Conservation (phyloP, 768 basidiomycete genomes). For the Tephrocybe sp. region DNA sequence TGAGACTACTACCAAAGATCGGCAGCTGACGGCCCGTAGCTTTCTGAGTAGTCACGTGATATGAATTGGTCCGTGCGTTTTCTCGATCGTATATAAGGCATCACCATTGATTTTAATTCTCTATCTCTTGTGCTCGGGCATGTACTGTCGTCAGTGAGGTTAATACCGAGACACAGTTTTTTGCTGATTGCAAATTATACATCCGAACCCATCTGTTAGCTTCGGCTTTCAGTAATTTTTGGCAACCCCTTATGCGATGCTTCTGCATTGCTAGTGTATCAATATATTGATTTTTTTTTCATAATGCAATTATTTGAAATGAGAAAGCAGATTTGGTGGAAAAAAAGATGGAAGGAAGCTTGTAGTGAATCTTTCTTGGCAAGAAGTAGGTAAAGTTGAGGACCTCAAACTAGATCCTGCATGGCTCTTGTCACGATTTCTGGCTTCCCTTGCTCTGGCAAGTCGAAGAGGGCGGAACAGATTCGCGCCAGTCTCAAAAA, state of each 20-base stretch:
- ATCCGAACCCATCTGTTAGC: slow-evolving; percentile 92
- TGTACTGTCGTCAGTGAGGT: slow-evolving; percentile 96
- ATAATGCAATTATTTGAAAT: background rate
- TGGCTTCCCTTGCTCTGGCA: slow-evolving; percentile 88
- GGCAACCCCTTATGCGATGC: slow-evolving; percentile 41
- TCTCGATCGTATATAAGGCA: slow-evolving; percentile 37
- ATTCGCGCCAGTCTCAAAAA: slow-evolving; percentile 55
- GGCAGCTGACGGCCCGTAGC: no score
- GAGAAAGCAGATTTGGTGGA: no score
- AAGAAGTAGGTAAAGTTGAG: no score
- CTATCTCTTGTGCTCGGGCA: slow-evolving; percentile 93
- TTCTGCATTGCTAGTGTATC: slow-evolving; percentile 20
- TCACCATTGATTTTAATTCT: slow-evolving; percentile 19
- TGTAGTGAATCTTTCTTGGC: no score
- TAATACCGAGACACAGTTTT: slow-evolving; percentile 92
- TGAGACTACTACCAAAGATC: no score
- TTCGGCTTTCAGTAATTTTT: slow-evolving; percentile 93
- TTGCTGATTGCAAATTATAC: slow-evolving; percentile 98
- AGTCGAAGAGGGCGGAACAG: slow-evolving; percentile 68
- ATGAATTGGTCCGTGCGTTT: slow-evolving; percentile 51
- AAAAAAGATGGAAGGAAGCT: no score
- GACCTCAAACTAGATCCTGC: no score
- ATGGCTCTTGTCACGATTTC: slow-evolving; percentile 95
- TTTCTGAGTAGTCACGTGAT: slow-evolving; percentile 13
- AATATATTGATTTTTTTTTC: background rate